These are phyloP conservation scores for Claviceps africana DNA, from an alignment of 2,329 filamentous ascomycete genomes.

Conservation along the genomic window DNA sequence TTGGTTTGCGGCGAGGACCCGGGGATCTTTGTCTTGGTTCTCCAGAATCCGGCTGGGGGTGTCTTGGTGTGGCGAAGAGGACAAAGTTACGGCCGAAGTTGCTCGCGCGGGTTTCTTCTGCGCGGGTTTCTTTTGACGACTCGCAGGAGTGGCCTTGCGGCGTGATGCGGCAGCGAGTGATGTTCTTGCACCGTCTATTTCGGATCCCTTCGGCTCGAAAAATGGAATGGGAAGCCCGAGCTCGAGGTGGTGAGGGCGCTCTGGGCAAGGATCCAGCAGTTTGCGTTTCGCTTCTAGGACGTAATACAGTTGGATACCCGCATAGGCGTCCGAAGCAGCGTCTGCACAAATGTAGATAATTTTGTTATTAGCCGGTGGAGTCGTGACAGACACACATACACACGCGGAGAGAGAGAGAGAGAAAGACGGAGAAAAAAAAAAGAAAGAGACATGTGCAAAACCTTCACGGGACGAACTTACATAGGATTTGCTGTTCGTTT, in stretches of 20 bases:
- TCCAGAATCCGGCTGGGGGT: neutral
- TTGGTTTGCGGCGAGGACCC: conserved; percentile 29
- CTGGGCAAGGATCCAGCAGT: conserved; percentile 53
- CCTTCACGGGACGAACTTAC: conserved; percentile 31
- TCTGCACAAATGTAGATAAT: conserved; percentile 28
- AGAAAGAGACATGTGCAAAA: too few species aligned
- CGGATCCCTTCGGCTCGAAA: conserved; percentile 8
- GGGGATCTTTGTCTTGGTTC: conserved; percentile 19
- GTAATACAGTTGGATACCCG: conserved; percentile 58
- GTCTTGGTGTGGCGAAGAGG: neutral
- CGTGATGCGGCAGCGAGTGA: neutral
- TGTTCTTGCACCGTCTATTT: neutral
- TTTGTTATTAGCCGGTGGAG: neutral
- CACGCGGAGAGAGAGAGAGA: neutral
- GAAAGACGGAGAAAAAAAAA: neutral
- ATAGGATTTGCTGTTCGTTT: conserved; percentile 50
- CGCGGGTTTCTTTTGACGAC: too few species aligned
- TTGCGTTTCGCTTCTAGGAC: conserved; percentile 55
- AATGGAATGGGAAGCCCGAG: conserved; percentile 48
- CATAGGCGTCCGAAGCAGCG: conserved; percentile 74
- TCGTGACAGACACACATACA: neutral
- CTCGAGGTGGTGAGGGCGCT: conserved; percentile 55
- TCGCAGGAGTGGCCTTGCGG: too few species aligned
- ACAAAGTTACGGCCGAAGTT: neutral
- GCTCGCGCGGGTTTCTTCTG: neutral